Base-by-base conservation (phyloP, 83 land plant genomes). In the Picea engelmannii region DNA sequence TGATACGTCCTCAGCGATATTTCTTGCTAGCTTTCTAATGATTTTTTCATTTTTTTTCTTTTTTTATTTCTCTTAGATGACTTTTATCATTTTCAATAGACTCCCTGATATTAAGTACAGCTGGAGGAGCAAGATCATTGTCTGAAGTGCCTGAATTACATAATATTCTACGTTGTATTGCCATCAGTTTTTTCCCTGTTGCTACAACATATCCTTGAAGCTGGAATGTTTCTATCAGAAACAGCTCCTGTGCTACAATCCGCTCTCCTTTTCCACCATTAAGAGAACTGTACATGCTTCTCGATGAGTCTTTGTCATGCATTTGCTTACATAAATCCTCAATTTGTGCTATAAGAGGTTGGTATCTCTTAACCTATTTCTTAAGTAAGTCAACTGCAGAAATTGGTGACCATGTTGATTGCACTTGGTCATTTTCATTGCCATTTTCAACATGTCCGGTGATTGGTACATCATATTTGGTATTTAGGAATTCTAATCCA, bases 201-300 rank as follows among this genome's bases (percentile, higher is more conserved):
- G 91, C 85, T n/a, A 93, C 95, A 40, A 87, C 85, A 47, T 85
- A 90, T 69, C 93, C 76, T 79, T 93, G 95, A n/a, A 93, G 86
- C 65, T 93, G 95, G 76, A 93, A 87, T 47, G 95, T 89, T 73
- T 93, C 93, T 79, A 87, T 88, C 0, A 93, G 89, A 69, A 89
- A 91, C 38, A 82, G 79, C 79, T 82, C 85, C 21, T 89, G 80
- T 40, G 70, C 68, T 80, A 82, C 86, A 23, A 83, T 87, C 40
- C 86, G 84, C 24, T 84, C 87, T 70, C 66, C 85, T 62, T 83
- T 78, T 69, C 42, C 80, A 9, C 20, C 59, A 11, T 76, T 78
- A 3, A 23, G 80, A 64, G 80, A 66, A 52, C 80, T 81, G 49
- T 79, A 80, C 3, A 49, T 75, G 4, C 44, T 76, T 25, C 62